phyloP scores from a whole-genome alignment of 148 eudicot genomes.

The Chenopodium formosanum region DNA sequence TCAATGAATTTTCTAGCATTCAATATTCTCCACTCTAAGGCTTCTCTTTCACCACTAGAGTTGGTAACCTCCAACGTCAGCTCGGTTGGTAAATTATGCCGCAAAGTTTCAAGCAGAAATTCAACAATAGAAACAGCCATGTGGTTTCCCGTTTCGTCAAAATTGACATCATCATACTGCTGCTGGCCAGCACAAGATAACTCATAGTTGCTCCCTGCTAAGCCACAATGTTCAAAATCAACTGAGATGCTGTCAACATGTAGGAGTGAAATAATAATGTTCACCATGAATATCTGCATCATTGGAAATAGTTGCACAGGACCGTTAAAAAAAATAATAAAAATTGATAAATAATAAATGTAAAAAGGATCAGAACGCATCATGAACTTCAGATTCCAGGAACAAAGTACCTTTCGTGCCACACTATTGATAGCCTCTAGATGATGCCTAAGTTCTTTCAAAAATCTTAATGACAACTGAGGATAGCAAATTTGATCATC shows the following conservation, averaged over 20 bases:
- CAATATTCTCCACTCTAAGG: constrained; percentile 80
- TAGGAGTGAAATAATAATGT: constrained; percentile 77
- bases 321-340: background rate
- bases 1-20: constrained; percentile 68
- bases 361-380: background rate
- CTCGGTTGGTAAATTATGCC: constrained; percentile 65
- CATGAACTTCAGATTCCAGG: too few species aligned
- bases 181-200: constrained; percentile 25
- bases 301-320: constrained; percentile 18
- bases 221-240: constrained; percentile 50
- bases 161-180: constrained; percentile 36
- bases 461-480: constrained; percentile 49
- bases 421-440: constrained; percentile 70
- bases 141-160: constrained; percentile 55
- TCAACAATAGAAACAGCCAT: constrained; percentile 67
- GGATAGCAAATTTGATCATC: constrained; percentile 53
- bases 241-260: constrained; percentile 72
- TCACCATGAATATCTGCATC: constrained; percentile 87
- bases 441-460: constrained; percentile 67
- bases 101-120: constrained; percentile 62
- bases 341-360: background rate
- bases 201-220: constrained; percentile 38
- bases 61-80: constrained; percentile 40
- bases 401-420: constrained; percentile 74
- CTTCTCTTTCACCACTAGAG: constrained; percentile 57